These are phyloP conservation scores for Nakazawaea holstii DNA, from an alignment of 805 yeast species.

Conservation along the genomic window DNA sequence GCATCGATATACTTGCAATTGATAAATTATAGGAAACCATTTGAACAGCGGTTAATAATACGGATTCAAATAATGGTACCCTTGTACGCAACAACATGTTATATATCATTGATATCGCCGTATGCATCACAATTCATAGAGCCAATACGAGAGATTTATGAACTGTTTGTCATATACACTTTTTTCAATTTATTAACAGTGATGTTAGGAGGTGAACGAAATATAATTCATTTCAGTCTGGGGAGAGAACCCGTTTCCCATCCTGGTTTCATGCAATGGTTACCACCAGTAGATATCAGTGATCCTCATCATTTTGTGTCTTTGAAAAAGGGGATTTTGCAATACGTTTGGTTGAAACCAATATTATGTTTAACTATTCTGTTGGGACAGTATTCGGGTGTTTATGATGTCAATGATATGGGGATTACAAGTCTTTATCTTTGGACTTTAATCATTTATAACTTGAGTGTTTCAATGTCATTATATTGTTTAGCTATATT, in stretches of 20 bases:
- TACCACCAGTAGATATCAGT: constrained; percentile 67
- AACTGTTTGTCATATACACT: constrained; percentile 93
- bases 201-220: constrained; percentile 88
- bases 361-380: constrained; percentile 56
- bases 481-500: constrained; percentile 82
- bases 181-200: constrained; percentile 80
- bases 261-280: constrained; percentile 47
- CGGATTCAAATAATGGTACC: constrained; percentile 83
- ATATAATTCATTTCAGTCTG: constrained; percentile 64
- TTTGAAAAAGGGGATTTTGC: constrained; percentile 82
- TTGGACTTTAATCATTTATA: constrained; percentile 68
- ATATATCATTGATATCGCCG: constrained; percentile 45
- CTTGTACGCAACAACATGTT: constrained; percentile 69
- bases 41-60: constrained; percentile 78
- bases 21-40: constrained; percentile 78
- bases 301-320: constrained; percentile 76
- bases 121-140: constrained; percentile 45
- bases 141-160: constrained; percentile 85
- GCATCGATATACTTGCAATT: constrained; percentile 48
- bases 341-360: constrained; percentile 94
- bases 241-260: constrained; percentile 70
- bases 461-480: constrained; percentile 74
- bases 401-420: constrained; percentile 47
- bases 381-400: constrained; percentile 39
- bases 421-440: constrained; percentile 46